These are phyloP conservation scores for Zygoascus ofunaensis DNA, from an alignment of 805 yeast genomes.

Conservation along the genomic window DNA sequence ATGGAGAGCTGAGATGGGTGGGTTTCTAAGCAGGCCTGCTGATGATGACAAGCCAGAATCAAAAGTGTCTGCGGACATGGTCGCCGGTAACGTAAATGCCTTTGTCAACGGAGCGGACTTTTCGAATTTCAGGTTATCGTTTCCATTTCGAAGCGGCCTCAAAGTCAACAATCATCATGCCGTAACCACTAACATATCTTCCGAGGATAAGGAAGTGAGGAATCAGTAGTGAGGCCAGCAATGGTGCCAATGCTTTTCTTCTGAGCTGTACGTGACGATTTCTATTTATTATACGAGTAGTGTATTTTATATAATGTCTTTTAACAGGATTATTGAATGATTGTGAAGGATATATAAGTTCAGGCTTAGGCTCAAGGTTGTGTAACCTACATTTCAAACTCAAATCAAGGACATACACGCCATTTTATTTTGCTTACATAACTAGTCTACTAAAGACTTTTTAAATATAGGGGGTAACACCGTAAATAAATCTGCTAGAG, in stretches of 20 bases:
- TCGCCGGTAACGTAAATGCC: neutral
- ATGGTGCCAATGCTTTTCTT: too few relatives aligned
- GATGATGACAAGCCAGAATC: neutral
- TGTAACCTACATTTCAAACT: too few relatives aligned
- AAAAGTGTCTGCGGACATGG: neutral
- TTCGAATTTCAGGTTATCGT: neutral
- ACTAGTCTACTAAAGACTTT: neutral
- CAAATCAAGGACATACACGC: too few relatives aligned
- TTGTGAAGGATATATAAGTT: too few relatives aligned
- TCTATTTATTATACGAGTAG: neutral
- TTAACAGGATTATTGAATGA: too few relatives aligned
- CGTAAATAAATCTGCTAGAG: neutral
- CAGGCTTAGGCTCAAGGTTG: too few relatives aligned
- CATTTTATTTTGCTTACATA: too few relatives aligned
- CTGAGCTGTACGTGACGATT: too few relatives aligned
- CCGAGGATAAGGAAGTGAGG: neutral
- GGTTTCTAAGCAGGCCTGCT: constrained; percentile 18
- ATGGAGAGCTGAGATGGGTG: constrained; percentile 49
- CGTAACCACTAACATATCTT: neutral
- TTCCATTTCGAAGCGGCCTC: neutral
- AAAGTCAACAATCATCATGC: neutral
- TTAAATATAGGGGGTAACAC: neutral
- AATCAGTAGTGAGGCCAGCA: too few relatives aligned
- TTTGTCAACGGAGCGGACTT: constrained; percentile 3
- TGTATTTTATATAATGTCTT: neutral